Base-by-base conservation (phyloP, 805 yeast genomes). In the Myxozyma udenii region DNA sequence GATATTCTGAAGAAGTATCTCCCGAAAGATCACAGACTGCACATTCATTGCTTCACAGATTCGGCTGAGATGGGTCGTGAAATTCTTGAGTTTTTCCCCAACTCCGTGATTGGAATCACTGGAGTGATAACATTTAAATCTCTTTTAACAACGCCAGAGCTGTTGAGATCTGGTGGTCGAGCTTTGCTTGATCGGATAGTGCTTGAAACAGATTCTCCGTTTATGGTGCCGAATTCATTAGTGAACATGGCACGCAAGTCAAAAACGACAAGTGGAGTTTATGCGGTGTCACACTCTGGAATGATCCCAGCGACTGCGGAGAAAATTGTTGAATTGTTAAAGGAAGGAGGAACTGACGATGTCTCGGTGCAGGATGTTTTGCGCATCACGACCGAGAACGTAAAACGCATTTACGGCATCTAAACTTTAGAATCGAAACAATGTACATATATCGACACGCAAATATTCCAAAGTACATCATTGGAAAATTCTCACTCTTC, bases 11-110 rank as follows among this genome's bases (percentile, higher is more conserved):
- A 39, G 14, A 44, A 36, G 2, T 22, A 41, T 30, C 35, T 53
- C 7, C 58, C 58, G 14, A 22, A 21, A 9, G 38, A 46, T 4
- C 55, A 53, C 19, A 39, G 30, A 2, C 38, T 53, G 21, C 58
- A 53, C 26, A 49, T 53, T 12, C 58, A 53, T 19, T 53, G 58
- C 40, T 53, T 53, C 26, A 53, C 58, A 3, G 56, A 51, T 39
- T 53, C 58, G 1, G 54, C 41, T 7, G 45, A 1, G 26, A 46
- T 53, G 56, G 58, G 45, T 5, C 37, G 46, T 3, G 51, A 41
- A 2, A 44, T 53, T 25, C 33, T 53, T 6, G 35, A 32, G 7
- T 21, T 24, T 23, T 53, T 48, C 25, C 58, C 58, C 9, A 53
- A 53, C 28, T 36, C 56, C 12, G 51, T 46, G 6, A 53, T 53